A percentile compares a stretch with the other conserved stretches of the same genome.
These are phyloP conservation scores for Ophioceras dolichostomum DNA, from an alignment of 2,329 filamentous ascomycete genomes.

Conservation along the genomic window DNA sequence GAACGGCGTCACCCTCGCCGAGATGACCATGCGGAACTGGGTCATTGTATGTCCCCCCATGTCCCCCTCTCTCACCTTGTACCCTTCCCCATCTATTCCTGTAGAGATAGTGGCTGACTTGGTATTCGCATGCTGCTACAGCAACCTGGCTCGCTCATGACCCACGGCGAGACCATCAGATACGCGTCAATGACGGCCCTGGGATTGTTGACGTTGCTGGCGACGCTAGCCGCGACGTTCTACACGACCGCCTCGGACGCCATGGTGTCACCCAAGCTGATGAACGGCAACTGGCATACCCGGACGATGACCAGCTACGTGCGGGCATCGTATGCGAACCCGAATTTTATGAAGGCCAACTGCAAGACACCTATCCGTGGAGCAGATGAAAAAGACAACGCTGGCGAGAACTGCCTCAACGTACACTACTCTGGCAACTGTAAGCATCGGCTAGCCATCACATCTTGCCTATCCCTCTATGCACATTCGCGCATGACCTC, in stretches of 20 bases:
- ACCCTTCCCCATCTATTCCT: neutral
- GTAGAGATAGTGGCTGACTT: neutral
- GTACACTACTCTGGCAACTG: constrained; percentile 57
- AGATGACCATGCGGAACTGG: constrained; percentile 70
- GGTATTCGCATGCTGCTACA: constrained; percentile 4
- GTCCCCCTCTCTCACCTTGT: neutral
- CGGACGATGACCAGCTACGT: constrained; percentile 43
- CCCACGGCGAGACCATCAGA: constrained; percentile 51
- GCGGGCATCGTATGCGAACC: constrained; percentile 50
- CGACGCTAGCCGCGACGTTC: constrained; percentile 53
- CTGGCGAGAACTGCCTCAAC: constrained; percentile 48
- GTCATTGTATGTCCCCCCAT: constrained; percentile 29
- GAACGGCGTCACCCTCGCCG: constrained; percentile 58
- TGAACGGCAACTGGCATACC: constrained; percentile 38
- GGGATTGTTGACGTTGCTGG: constrained; percentile 50
- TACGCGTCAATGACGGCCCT: constrained; percentile 53
- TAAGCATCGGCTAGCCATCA: constrained; percentile 14
- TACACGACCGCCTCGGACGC: constrained; percentile 70
- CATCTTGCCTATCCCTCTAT: neutral
- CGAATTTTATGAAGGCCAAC: constrained; percentile 34
- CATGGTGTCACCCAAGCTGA: constrained; percentile 61
- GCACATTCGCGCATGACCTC: neutral
- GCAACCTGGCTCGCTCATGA: constrained; percentile 61
- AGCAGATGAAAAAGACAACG: constrained; percentile 24
- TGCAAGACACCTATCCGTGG: constrained; percentile 50